Evolutionary conservation across 108 stramenopile species (phyloP), one percentile per base, ranked within the genome.

Genomic region (Nannochloropsis granulata): DNA sequence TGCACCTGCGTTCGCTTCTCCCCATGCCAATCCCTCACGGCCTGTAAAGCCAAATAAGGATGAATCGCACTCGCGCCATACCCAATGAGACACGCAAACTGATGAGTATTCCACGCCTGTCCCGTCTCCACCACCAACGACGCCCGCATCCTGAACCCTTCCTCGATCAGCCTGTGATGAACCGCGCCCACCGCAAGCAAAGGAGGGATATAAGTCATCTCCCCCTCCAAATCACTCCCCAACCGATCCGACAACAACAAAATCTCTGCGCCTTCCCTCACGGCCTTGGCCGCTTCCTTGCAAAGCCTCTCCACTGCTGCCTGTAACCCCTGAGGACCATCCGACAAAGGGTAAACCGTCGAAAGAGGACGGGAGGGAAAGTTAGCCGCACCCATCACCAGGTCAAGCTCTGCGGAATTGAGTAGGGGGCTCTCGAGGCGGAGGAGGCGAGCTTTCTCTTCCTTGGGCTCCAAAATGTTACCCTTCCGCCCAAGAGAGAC

Each of bases 151-250:
- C 88, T 26, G 8, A 88, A 43, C 43, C 88, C 87, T 34, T 82
- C 87, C 8, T 82, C 44, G 79, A 89, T 89, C 44, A 89, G 86
- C 43, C 80, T 44, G 82, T 98, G 98, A 87, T 98, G 98, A 78
- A 97, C 97, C 46, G 97, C 96, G 78, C 98, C 98, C 25, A 97
- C 94, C 12, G 97, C 94, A 43, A 98, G 85, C 79, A 98, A 91
- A 0, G 96, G 95, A 42, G 98, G 98, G 12, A 98, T 90, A 44
- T 88, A 89, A 13, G 88, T 89, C 24, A 86, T 16, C 44, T 85
- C 87, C 23, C 96, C 91, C 83, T 95, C 92, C 13, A 95, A 93
- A 85, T 96, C 95, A 25, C 96, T 93, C 23, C 94, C 94, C 24
- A 94, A 88, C 42, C 90, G 91, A 90, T 98, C 96, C 34, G 95